Evolutionary conservation across 768 basidiomycete species (phyloP).

Genomic region (Xerocomus potaroensis): DNA sequence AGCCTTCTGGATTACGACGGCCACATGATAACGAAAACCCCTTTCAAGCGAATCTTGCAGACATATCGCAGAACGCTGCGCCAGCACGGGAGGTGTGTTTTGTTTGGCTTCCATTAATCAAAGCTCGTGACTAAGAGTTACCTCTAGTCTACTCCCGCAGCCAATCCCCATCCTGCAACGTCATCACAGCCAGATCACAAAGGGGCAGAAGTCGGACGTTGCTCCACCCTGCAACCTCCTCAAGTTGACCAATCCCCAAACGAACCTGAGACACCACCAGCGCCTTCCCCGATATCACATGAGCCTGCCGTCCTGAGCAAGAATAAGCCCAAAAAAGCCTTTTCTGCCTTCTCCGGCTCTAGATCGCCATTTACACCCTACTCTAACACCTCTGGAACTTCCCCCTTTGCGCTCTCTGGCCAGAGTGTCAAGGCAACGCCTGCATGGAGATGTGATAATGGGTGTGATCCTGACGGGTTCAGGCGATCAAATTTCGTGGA

Average conservation of each 20-base stretch:
- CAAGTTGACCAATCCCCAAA: slow-evolving; percentile 2
- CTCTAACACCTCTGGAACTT: slow-evolving; percentile 19
- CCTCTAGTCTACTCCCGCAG: slow-evolving; percentile 12
- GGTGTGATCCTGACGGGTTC: slow-evolving; percentile 8
- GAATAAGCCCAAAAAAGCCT: slow-evolving; percentile 24
- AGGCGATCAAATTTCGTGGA: slow-evolving; percentile 3
- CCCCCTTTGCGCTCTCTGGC: slow-evolving; percentile 21
- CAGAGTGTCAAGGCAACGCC: slow-evolving; percentile 17
- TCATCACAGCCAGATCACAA: slow-evolving; percentile 8
- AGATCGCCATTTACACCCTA: slow-evolving; percentile 34
- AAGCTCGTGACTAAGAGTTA: slow-evolving; percentile 9
- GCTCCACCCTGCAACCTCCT: slow-evolving; percentile 10
- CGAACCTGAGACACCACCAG: slow-evolving; percentile 8
- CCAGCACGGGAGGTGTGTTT: slow-evolving; percentile 19
- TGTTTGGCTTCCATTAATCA: background rate
- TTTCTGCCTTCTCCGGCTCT: slow-evolving; percentile 37
- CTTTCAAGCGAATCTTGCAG: slow-evolving; percentile 1
- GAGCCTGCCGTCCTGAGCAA: slow-evolving; percentile 9
- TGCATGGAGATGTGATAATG: slow-evolving; percentile 23
- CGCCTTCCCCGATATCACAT: slow-evolving; percentile 11
- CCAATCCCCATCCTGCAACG: background rate
- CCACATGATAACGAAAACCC: slow-evolving; percentile 8
- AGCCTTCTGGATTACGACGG: slow-evolving; percentile 8
- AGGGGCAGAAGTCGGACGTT: slow-evolving; percentile 5
- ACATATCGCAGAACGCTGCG: background rate